Conservation (phyloP, 176 grass and related monocot genomes). For the Alopecurus myosuroides region DNA sequence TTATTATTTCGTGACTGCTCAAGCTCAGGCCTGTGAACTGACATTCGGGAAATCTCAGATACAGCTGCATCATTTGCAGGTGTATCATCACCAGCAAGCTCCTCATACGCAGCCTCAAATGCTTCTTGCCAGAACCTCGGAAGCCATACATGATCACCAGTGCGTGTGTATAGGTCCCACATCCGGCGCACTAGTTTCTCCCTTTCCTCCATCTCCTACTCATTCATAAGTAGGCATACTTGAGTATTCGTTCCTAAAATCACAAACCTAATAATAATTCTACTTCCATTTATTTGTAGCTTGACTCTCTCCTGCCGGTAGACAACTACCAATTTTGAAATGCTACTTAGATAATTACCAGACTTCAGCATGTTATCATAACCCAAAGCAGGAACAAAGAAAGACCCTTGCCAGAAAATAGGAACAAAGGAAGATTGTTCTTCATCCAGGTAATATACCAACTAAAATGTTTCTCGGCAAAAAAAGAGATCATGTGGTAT, state of each 20-base stretch:
- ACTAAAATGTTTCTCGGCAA: not conserved
- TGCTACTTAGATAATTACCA: not conserved
- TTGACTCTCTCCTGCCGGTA: not conserved
- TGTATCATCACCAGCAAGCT: constrained; percentile 66
- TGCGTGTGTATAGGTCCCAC: constrained; percentile 83
- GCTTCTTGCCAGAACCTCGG: constrained; percentile 77
- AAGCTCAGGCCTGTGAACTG: constrained; percentile 56
- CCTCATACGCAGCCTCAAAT: constrained; percentile 88
- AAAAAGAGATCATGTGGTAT: not conserved
- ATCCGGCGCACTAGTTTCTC: constrained; percentile 71
- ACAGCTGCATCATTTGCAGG: constrained; percentile 44
- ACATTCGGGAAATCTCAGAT: constrained; percentile 73
- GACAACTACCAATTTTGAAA: not conserved
- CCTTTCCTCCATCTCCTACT: constrained; percentile 90
- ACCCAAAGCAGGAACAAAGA: not conserved
- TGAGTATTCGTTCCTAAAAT: not conserved
- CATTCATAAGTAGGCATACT: not conserved
- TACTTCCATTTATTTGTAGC: not conserved
- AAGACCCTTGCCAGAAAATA: constrained; percentile 12
- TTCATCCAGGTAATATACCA: not conserved
- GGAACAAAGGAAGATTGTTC: not conserved
- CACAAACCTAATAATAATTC: not conserved
- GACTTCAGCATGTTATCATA: not conserved
- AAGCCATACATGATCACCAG: constrained; percentile 43
- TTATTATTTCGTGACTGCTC: constrained; percentile 41